Base-by-base conservation (phyloP, 768 basidiomycete species). In the Mycena maculata region DNA sequence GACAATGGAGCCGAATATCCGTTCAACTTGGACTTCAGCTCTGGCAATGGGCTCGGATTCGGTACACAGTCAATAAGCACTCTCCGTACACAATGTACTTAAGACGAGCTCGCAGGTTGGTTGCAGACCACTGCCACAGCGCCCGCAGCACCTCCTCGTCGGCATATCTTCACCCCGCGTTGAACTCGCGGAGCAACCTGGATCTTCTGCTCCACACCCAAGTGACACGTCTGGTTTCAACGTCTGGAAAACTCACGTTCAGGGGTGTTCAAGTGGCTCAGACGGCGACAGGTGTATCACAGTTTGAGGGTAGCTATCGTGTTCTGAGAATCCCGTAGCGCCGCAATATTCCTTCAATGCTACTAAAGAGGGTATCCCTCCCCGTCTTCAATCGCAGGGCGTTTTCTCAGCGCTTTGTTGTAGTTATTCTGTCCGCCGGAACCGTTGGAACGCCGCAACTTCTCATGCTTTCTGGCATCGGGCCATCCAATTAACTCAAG, bases 381-480 rank as follows among this genome's bases (percentile, higher is more conserved):
- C 36, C 13, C 23, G 23, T 48, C 16, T 13, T 39, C 30, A 11
- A 9, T 56, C 16, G 36, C 11, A 23, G 5, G 16, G 9, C 18
- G 11, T 57, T 33, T 38, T 16, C 58, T 33, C 30, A 39, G 30
- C 10, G 33, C 12, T 39, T 8, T 53, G 11, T 33, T 27, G 1
- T 15, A 59, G 77, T 80, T 44, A 75, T 81, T 55, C 38, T 80
- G 15, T 74, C 75, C 13, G 80, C 77, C 0, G 80, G 80, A 38
- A 71, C 76, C 2, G 74, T 79, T 36, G 39, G 70, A 27, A 74
- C 76, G 0, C 76, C 76, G 3, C 66, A 71, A 5, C 28, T 77
- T 11, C 72, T 77, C 15, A 76, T 79, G 72, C 74, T 80, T 6
- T 82, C 81, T 10, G 82, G 82, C 5, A 78, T 83, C 55, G 82